These are phyloP conservation scores for Colletotrichum chlorophyti DNA, from an alignment of 2,329 filamentous ascomycete genomes.

Conservation along the genomic window DNA sequence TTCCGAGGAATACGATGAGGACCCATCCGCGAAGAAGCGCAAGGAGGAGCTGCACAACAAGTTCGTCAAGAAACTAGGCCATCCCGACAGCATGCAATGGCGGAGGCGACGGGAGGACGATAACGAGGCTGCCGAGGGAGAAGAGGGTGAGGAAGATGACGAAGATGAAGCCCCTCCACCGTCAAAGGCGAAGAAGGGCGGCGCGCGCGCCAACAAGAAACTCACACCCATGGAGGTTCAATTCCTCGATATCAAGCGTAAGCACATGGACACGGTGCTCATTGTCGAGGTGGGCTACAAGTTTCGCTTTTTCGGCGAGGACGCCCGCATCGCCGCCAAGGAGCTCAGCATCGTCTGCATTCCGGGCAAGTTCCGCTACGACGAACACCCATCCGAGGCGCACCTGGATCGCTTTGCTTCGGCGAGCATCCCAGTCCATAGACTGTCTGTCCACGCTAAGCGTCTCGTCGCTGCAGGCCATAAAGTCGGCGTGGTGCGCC, in stretches of 20 bases:
- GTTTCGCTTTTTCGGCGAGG: constrained; percentile 95
- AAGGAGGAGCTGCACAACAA: constrained; percentile 79
- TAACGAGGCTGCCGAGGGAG: constrained; percentile 61
- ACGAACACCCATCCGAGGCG: constrained; percentile 92
- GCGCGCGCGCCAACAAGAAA: constrained; percentile 63
- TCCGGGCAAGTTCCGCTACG: constrained; percentile 91
- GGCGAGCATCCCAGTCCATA: constrained; percentile 92
- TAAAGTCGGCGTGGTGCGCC: constrained; percentile 94
- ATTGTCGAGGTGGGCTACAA: constrained; percentile 98
- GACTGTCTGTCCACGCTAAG: constrained; percentile 92
- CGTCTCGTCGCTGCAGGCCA: constrained; percentile 89
- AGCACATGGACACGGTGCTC: constrained; percentile 87
- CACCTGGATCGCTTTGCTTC: constrained; percentile 93
- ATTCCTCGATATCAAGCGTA: constrained; percentile 90
- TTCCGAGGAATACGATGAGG: constrained; percentile 52
- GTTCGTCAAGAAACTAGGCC: constrained; percentile 90
- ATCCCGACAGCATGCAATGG: constrained; percentile 80
- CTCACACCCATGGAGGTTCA: constrained; percentile 95
- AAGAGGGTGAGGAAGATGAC: constrained; percentile 62
- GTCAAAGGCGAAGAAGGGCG: constrained; percentile 70
- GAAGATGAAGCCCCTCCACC: constrained; percentile 58
- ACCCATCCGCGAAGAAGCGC: constrained; percentile 56
- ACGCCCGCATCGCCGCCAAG: constrained; percentile 87
- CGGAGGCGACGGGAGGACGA: constrained; percentile 62
- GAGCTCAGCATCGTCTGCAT: constrained; percentile 96